These are phyloP conservation scores for Adiantum capillusveneris DNA, from an alignment of 75 land plant genomes.

Conservation along the genomic window DNA sequence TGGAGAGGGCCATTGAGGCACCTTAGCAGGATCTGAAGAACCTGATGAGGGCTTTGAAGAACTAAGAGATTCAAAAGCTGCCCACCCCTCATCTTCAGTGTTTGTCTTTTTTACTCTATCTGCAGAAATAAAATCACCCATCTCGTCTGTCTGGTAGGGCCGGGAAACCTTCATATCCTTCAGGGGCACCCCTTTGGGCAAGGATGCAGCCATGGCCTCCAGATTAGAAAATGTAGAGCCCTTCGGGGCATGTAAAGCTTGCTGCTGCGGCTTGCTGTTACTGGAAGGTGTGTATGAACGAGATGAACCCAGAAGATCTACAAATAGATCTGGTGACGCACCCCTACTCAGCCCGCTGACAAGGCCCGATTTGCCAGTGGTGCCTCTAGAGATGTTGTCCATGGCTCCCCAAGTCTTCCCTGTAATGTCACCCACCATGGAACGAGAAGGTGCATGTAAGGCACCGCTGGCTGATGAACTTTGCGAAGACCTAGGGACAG, in stretches of 20 bases:
- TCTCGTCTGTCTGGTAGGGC: neutral
- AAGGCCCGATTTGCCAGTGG: constrained; percentile 23
- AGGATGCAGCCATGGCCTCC: constrained; percentile 51
- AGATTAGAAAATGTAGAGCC: constrained; percentile 33
- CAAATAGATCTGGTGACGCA: constrained; percentile 61
- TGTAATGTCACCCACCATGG: constrained; percentile 73
- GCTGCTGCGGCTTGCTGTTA: constrained; percentile 24
- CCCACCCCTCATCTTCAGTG: neutral
- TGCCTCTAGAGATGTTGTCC: constrained; percentile 5
- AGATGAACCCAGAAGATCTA: constrained; percentile 62
- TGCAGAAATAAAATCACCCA: constrained; percentile 2
- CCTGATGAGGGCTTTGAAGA: neutral
- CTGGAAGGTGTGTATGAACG: constrained; percentile 36
- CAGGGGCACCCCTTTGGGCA: constrained; percentile 40
- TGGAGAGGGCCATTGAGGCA: neutral
- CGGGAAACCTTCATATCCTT: constrained; percentile 13
- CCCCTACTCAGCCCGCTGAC: constrained; percentile 2
- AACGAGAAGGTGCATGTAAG: constrained; percentile 9
- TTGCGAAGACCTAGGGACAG: neutral
- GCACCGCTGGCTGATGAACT: neutral
- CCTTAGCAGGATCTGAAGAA: no score
- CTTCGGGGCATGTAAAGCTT: neutral
- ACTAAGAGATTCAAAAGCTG: constrained; percentile 3
- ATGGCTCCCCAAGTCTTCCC: constrained; percentile 70
- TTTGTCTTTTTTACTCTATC: neutral